phyloP scores from a whole-genome alignment of 306 rosid genomes.

The Vigna hirtella region DNA sequence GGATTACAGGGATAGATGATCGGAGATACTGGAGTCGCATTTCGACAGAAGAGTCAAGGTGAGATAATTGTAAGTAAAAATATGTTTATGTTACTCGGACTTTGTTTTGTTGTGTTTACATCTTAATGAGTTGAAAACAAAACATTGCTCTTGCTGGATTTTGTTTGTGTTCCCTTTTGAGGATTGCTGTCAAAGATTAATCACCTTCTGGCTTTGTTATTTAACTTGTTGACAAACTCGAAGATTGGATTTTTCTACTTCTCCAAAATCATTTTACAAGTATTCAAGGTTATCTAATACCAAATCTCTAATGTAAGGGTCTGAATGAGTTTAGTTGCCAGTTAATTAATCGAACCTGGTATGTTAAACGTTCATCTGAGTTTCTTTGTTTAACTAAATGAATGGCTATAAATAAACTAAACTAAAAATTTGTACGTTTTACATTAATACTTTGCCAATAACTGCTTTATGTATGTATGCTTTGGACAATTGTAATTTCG shows the following conservation, averaged over 20 bases:
- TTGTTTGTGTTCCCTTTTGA: background rate
- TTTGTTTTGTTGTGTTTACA: slow-evolving; percentile 18
- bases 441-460: background rate
- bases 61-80: slow-evolving; percentile 45
- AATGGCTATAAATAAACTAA: background rate
- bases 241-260: slow-evolving; percentile 11
- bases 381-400: background rate
- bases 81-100: slow-evolving; percentile 16
- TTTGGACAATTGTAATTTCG: background rate
- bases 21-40: slow-evolving; percentile 93
- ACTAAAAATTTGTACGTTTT: background rate
- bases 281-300: background rate
- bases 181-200: background rate
- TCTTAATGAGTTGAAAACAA: background rate
- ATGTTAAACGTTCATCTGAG: background rate
- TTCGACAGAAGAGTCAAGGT: slow-evolving; percentile 80
- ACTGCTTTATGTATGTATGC: background rate
- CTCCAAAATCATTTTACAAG: background rate
- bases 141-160: background rate
- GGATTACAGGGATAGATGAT: slow-evolving; percentile 91
- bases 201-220: background rate
- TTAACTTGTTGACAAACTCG: background rate
- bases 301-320: background rate
- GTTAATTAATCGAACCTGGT: background rate
- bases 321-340: background rate